Evolutionary conservation across 331 rosid genomes (phyloP), one percentile per base, ranked within the genome.

Genomic region (Cydonia oblonga): DNA sequence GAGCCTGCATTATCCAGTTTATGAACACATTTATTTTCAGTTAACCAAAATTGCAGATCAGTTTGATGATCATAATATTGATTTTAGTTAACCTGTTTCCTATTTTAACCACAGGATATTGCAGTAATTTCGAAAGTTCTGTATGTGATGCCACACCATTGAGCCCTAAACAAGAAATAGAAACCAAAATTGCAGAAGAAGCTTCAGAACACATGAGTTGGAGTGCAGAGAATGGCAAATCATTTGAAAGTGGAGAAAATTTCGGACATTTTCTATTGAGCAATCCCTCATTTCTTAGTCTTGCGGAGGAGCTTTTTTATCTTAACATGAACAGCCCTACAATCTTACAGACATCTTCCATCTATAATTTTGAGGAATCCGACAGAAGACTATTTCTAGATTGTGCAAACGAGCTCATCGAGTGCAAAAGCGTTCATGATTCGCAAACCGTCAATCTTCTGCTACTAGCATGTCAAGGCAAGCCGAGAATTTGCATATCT

Each of bases 301-400:
- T 76, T 66, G 96, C 87, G 13, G 88, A 80, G 83, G 88, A 86
- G 64, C 77, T 84, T 54, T 86, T 91, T 66, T 71, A 89, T 79
- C 81, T 88, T 69, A 81, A 80, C 22, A 33, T 65, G 19, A 85
- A 84, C 49, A 66, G 30, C 81, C 57, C 83, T 64, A 75, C 61
- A 81, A 74, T 75, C 67, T 69, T 74, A 56, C 86, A 64, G 61
- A 66, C 77, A 54, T 72, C 74, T 70, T 68, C 61, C 61, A 10
- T 56, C 16, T 22, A 56, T 25, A 56, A 56, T 56, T 56, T 56
- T n/a, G 61, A 13, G 4, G 6, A 56, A 20, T 56, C 61, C 28
- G 26, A 23, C 7, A 9, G 7, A 22, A 56, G 15, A 56, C 26
- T 56, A 56, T 56, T 20, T 56, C 4, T 51, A 51, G 57, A 51